phyloP scores from a whole-genome alignment of 2,329 filamentous ascomycete genomes.

The Cryphonectria japonica region DNA sequence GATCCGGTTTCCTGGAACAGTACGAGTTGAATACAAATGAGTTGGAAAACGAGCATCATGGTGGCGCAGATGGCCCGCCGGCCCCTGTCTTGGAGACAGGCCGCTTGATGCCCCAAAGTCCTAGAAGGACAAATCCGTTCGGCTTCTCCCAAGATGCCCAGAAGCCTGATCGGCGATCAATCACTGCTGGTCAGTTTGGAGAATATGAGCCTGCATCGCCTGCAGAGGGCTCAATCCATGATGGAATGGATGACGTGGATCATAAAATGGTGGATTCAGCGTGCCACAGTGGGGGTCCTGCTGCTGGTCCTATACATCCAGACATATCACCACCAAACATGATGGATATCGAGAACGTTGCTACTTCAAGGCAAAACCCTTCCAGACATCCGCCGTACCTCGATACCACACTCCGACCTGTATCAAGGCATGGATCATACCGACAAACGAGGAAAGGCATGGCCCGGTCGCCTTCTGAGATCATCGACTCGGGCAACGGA shows the following conservation, averaged over 20 bases:
- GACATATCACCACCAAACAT: neutral
- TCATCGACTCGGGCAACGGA: neutral
- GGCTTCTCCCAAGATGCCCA: neutral
- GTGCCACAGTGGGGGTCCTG: neutral
- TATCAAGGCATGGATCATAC: neutral
- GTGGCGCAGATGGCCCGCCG: neutral
- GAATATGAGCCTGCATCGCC: neutral
- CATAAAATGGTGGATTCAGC: neutral
- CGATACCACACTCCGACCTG: neutral
- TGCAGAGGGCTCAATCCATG: neutral
- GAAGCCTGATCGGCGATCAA: neutral
- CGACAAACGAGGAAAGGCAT: neutral
- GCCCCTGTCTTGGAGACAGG: neutral
- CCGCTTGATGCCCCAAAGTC: neutral
- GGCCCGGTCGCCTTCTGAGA: neutral
- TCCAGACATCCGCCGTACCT: neutral
- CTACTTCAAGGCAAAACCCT: neutral
- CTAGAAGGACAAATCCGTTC: accelerated
- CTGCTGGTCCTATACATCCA: neutral
- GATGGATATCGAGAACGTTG: neutral
- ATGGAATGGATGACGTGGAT: neutral
- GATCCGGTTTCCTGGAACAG: neutral
- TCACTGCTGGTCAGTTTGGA: neutral
- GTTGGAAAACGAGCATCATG: neutral
- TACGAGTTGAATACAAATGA: neutral